Base-by-base conservation (phyloP, 495 filamentous ascomycete genomes). In the Hypoxylon lienhwacheense region DNA sequence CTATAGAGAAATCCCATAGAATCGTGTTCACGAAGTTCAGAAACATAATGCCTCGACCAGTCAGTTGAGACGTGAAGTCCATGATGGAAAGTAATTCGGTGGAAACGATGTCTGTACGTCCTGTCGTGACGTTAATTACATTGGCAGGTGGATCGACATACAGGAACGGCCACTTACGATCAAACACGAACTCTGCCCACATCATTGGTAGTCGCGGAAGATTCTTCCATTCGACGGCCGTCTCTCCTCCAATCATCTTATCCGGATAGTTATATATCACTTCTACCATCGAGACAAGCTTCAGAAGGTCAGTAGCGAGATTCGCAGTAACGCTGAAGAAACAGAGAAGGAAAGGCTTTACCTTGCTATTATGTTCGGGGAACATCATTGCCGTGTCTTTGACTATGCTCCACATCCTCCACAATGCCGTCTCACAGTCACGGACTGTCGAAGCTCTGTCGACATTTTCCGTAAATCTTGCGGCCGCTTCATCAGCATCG, bases 31-130 rank as follows among this genome's bases (percentile, higher is more conserved):
- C 42, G 24, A 55, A 55, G 6, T 47, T 35, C 5, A 28, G 12
- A 11, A 47, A 34, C 4, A 53, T n/a, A 4, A 31, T 19, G 8
- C 42, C 25, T 0, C 10, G 42, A 4, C 40, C 51, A 12, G 54
- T 65, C 3, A 66, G 53, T 32, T 46, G 42, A 6, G 64, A 54
- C 14, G 66, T 48, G 25, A 69, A 61, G 19, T 32, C 40, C 1
- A 34, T 40, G 17, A 47, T 29, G 4, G 43, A 31, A 12, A 55
- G 5, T 19, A 34, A n/a, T 12, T 61, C 58, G 16, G 53, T 51
- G 17, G 58, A 39, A 25, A 28, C n/a, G n/a, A 21, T 1, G 24
- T 10, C 14, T 19, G 25, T 19, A 58, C 36, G 3, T 55, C 34
- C 35, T 21, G 16, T 31, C 7, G 31, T 6, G 31, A 8, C 8